Conservation (phyloP, 768 basidiomycete genomes). For the Ramaria rubella region DNA sequence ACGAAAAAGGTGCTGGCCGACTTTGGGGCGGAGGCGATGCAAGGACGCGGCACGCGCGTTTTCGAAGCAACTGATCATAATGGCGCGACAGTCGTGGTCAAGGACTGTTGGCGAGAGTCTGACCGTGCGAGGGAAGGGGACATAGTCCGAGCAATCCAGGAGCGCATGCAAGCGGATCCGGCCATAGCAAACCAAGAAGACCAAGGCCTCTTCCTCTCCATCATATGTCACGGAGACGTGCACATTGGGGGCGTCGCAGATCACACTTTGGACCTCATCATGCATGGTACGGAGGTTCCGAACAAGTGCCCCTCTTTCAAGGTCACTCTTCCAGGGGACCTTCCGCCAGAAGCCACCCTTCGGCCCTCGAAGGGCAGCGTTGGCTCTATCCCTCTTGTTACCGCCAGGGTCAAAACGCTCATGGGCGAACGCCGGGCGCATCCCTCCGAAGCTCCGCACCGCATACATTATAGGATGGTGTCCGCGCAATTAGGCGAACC, state of each 20-base stretch:
- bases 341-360: too few relatives aligned
- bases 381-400: background rate
- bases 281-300: background rate
- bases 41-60: too few relatives aligned
- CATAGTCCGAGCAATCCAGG: background rate
- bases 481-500: background rate
- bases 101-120: slow-evolving; percentile 14
- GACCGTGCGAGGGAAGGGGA: slow-evolving; percentile 3
- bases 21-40: too few relatives aligned
- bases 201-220: background rate
- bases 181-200: too few relatives aligned
- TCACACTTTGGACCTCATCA: background rate
- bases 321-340: too few relatives aligned
- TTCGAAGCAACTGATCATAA: too few relatives aligned
- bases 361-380: too few relatives aligned
- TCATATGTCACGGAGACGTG: background rate
- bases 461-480: background rate
- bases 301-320: too few relatives aligned
- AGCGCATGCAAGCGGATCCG: background rate
- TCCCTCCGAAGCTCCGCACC: background rate
- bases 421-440: background rate
- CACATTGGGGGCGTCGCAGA: background rate
- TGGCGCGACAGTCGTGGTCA: slow-evolving; percentile 2
- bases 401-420: too few relatives aligned
- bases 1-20: too few relatives aligned